A percentile compares a stretch with the other conserved stretches of the same genome.
These are phyloP conservation scores for Bryoerythrophyllum caledonicum DNA, from an alignment of 225 moss, liverwort and hornwort species.

Conservation along the genomic window DNA sequence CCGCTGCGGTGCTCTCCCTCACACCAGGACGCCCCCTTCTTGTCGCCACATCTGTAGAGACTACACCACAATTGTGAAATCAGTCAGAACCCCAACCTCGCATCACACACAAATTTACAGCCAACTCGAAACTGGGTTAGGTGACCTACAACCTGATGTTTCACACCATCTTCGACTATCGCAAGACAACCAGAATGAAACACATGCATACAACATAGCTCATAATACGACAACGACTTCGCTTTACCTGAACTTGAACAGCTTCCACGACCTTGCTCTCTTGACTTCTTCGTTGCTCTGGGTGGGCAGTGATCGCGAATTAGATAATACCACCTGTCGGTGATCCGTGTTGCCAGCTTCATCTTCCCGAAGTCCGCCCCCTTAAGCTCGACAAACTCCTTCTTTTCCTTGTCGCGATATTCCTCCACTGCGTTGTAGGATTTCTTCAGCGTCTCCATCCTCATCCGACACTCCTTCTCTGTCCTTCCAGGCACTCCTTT, in stretches of 20 bases:
- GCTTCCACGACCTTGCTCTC: not conserved
- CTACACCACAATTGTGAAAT: not conserved
- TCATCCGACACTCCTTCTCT: not conserved
- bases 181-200: not conserved
- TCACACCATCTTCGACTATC: too few relatives aligned
- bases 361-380: not conserved
- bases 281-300: not conserved
- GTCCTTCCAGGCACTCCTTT: not conserved
- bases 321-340: not conserved
- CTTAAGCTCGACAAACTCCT: not conserved
- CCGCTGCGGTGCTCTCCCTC: not conserved
- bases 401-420: fast-evolving
- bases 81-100: not conserved
- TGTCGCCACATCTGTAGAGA: not conserved
- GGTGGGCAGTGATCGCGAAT: not conserved
- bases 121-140: not conserved
- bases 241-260: not conserved
- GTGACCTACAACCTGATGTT: not conserved
- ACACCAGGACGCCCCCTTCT: not conserved
- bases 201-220: not conserved
- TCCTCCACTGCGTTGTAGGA: fast-evolving
- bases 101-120: not conserved
- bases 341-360: not conserved
- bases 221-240: not conserved
- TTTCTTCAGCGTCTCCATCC: slow-evolving; percentile 22